A percentile compares a stretch with the other conserved stretches of the same genome.
These are phyloP conservation scores for Carex cristatella DNA, from an alignment of 176 grass and related monocot genomes.

Conservation along the genomic window DNA sequence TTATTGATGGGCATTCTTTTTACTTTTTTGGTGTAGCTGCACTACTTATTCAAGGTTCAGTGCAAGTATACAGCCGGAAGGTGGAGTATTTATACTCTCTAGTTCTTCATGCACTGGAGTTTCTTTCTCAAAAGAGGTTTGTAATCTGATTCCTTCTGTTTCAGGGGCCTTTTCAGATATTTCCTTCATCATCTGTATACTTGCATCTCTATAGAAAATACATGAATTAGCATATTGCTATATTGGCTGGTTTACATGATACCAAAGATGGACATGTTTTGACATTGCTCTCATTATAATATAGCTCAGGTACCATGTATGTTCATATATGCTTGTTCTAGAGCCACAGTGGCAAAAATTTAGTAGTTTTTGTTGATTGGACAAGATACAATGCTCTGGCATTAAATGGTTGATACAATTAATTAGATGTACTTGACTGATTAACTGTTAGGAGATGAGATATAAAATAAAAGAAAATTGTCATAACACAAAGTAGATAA, in stretches of 20 bases:
- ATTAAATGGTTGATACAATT: background rate
- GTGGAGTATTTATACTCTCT: conserved; percentile 93
- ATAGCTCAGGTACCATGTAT: background rate
- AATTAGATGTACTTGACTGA: background rate
- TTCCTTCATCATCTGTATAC: background rate
- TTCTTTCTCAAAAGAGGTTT: conserved; percentile 89
- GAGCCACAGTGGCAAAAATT: background rate
- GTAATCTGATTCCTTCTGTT: conserved; percentile 13
- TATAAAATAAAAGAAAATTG: background rate
- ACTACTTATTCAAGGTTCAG: conserved; percentile 80
- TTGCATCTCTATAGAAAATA: background rate
- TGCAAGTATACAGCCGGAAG: conserved; percentile 88
- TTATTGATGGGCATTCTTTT: background rate
- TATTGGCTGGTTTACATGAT: background rate
- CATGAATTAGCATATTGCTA: background rate
- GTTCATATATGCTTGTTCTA: background rate
- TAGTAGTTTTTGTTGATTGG: background rate
- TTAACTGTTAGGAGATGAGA: background rate
- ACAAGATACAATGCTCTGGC: background rate
- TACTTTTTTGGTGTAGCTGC: conserved; percentile 46
- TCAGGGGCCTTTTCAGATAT: background rate
- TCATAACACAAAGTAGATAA: background rate
- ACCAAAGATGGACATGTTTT: background rate
- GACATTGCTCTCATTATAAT: background rate
- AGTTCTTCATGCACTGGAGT: conserved; percentile 72